phyloP scores from a whole-genome alignment of 2,329 filamentous ascomycete genomes.

The Aspergillus sp. region DNA sequence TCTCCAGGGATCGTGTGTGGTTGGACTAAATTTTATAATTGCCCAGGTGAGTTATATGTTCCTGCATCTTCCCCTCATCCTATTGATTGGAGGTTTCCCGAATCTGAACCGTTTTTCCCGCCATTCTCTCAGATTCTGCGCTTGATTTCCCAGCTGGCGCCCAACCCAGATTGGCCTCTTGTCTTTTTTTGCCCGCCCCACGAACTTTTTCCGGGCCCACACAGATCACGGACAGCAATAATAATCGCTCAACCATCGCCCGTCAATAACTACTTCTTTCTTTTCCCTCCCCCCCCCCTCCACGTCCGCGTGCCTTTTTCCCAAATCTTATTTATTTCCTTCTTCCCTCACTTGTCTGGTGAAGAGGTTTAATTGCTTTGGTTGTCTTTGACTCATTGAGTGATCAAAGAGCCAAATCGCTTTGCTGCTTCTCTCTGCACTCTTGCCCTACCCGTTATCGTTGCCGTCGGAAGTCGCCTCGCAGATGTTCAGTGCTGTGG shows the following conservation, averaged over 20 bases:
- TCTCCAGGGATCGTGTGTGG: background rate
- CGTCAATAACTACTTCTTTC: slow-evolving; percentile 4
- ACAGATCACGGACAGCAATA: slow-evolving; percentile 14
- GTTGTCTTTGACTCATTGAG: slow-evolving; percentile 23
- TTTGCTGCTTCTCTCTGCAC: slow-evolving; percentile 7
- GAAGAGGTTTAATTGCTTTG: slow-evolving; percentile 12
- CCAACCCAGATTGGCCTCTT: slow-evolving; percentile 1
- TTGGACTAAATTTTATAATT: background rate
- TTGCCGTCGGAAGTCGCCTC: slow-evolving; percentile 13
- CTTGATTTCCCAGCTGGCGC: background rate
- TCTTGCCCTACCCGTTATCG: slow-evolving; percentile 8
- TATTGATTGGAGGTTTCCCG: background rate
- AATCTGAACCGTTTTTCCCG: background rate
- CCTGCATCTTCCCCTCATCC: slow-evolving; percentile 4
- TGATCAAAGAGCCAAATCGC: slow-evolving; percentile 2
- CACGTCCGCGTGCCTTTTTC: slow-evolving; percentile 18
- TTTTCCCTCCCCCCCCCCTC: slow-evolving; percentile 14
- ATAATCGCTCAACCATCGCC: slow-evolving; percentile 14
- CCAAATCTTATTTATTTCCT: slow-evolving; percentile 2
- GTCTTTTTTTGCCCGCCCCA: slow-evolving; percentile 9
- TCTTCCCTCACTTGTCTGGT: background rate
- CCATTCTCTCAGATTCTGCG: slow-evolving; percentile 6
- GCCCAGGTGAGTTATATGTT: background rate
- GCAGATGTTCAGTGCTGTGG: slow-evolving; percentile 40
- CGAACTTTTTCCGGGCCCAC: slow-evolving; percentile 19